Percentiles rank a stretch among this genome's conserved stretches.
Conservation (phyloP, 805 yeast species). For the Metschnikowia bowlesiae region DNA sequence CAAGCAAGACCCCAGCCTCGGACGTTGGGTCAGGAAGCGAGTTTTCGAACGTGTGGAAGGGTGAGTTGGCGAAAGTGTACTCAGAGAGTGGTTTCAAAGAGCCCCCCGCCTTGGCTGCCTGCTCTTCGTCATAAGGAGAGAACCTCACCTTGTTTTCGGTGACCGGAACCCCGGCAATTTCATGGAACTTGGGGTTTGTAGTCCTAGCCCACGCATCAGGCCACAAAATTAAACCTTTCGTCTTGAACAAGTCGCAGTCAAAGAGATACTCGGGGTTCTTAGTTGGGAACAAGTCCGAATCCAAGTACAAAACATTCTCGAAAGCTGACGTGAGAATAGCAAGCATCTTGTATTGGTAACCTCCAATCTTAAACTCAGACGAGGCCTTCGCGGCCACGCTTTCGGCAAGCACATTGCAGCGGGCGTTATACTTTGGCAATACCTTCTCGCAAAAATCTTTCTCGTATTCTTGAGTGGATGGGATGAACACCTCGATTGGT, state of each 20-base stretch:
- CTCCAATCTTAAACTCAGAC: conserved; percentile 30
- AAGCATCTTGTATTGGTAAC: conserved; percentile 49
- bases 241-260: conserved; percentile 42
- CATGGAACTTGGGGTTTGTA: conserved; percentile 55
- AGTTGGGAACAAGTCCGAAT: conserved; percentile 49
- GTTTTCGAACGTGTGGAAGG: conserved; percentile 59
- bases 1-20: conserved; percentile 66
- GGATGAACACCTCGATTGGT: conserved; percentile 50
- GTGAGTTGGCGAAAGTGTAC: conserved; percentile 27
- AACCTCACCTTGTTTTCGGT: conserved; percentile 31
- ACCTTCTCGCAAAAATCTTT: conserved; percentile 40
- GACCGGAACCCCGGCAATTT: conserved; percentile 43
- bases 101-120: conserved; percentile 32
- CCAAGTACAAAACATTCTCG: conserved; percentile 45
- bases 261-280: conserved; percentile 44
- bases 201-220: conserved; percentile 72
- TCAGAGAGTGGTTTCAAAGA: conserved; percentile 19
- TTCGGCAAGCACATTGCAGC: conserved; percentile 42
- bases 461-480: conserved; percentile 43
- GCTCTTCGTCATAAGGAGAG: conserved; percentile 30
- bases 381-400: conserved; percentile 14
- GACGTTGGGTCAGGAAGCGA: conserved; percentile 63
- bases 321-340: conserved; percentile 61
- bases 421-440: conserved; percentile 42
- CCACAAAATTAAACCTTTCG: conserved; percentile 50